phyloP scores from a whole-genome alignment of 805 yeast genomes.

The Debaryomyces castellii region DNA sequence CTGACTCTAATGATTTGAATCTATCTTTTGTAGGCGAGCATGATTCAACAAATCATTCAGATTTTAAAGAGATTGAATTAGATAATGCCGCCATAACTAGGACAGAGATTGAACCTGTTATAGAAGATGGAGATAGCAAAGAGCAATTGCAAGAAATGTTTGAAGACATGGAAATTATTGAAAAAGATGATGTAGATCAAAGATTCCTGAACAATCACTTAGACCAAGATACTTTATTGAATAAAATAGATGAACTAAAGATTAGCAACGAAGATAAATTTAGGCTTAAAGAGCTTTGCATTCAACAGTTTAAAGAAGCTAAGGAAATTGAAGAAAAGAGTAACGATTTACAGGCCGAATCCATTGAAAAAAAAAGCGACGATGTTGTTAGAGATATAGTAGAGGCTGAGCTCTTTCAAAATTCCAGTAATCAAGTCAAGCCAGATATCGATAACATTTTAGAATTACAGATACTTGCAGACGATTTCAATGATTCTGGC shows the following conservation, averaged over 20 bases:
- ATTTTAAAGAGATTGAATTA: no score
- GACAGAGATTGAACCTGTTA: no score
- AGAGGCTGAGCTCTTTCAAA: neutral
- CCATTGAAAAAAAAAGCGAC: neutral
- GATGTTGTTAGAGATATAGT: neutral
- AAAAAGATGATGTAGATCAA: conserved; percentile 9
- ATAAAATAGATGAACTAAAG: conserved; percentile 25
- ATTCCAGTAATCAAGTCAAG: conserved; percentile 4
- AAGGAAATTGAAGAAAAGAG: neutral
- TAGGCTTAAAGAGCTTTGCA: conserved; percentile 21
- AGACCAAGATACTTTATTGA: conserved; percentile 19
- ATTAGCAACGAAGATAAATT: conserved; percentile 28
- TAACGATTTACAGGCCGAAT: neutral
- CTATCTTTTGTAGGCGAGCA: no score
- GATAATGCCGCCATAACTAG: no score
- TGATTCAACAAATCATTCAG: no score
- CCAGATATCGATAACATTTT: conserved; percentile 45
- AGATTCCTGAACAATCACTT: neutral
- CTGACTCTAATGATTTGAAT: no score
- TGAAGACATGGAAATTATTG: conserved; percentile 33
- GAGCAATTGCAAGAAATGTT: conserved; percentile 29
- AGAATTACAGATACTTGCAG: conserved; percentile 55
- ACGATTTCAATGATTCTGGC: conserved; percentile 37
- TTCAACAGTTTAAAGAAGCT: conserved; percentile 4
- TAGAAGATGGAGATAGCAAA: conserved; percentile 3